A percentile compares a stretch with the other conserved stretches of the same genome.
Evolutionary conservation across 805 yeast species (phyloP).

Genomic region (Hemisphaericaspora nanyangensis): DNA sequence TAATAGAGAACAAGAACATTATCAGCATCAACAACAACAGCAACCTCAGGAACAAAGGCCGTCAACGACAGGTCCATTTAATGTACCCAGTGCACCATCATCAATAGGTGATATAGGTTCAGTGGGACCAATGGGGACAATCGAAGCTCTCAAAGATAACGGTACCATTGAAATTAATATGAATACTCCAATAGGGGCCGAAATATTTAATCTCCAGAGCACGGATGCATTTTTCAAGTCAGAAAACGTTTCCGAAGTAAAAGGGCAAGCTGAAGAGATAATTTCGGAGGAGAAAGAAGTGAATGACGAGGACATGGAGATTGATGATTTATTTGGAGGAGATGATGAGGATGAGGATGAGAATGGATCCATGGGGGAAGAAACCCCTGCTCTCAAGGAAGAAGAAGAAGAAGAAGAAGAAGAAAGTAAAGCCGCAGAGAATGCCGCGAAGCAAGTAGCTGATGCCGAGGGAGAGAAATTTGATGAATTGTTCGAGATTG

Average conservation of each 20-base stretch:
- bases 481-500: neutral
- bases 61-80: conserved; percentile 7
- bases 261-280: neutral
- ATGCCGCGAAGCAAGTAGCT: conserved; percentile 12
- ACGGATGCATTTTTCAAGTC: conserved; percentile 12
- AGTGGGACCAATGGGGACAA: conserved; percentile 11
- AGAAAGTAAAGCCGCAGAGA: conserved; percentile 6
- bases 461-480: neutral
- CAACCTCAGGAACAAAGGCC: conserved; percentile 7
- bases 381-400: neutral
- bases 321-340: conserved; percentile 16
- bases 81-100: conserved; percentile 18
- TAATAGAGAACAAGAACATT: conserved; percentile 12
- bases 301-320: conserved; percentile 19
- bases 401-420: neutral
- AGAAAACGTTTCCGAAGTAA: conserved; percentile 4
- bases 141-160: conserved; percentile 13
- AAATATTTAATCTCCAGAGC: conserved; percentile 11
- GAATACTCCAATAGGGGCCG: conserved; percentile 10
- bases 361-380: too few relatives aligned
- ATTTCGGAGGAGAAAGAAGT: conserved; percentile 3
- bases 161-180: conserved; percentile 12
- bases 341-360: conserved; percentile 8
- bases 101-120: conserved; percentile 18
- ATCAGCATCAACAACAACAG: conserved; percentile 5